A percentile compares a stretch with the other conserved stretches of the same genome.
phyloP scores from a whole-genome alignment of 2,329 filamentous ascomycete species.

The Phyllosticta citribraziliensis region DNA sequence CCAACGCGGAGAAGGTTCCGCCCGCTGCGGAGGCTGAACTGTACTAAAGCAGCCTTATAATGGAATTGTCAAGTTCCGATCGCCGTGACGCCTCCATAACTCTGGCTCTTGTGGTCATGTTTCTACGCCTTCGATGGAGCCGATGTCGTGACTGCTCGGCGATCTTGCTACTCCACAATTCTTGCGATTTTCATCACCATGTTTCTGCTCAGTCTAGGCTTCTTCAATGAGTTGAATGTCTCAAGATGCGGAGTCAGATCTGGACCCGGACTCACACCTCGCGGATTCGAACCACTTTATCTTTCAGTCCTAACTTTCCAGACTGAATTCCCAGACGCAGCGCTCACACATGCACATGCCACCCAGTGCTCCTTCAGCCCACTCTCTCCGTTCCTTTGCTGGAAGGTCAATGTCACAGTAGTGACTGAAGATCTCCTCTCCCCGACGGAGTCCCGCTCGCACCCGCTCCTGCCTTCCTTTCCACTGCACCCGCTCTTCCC shows the following conservation, averaged over 20 bases:
- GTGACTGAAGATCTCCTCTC: conserved; percentile 83
- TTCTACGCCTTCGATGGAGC: too few relatives aligned
- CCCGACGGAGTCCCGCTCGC: conserved; percentile 57
- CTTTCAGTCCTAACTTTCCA: background rate
- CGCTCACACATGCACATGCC: conserved; percentile 80
- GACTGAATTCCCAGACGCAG: conserved; percentile 56
- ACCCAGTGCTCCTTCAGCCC: conserved; percentile 78
- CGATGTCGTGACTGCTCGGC: background rate
- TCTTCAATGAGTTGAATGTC: background rate
- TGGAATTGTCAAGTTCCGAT: background rate
- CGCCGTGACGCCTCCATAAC: background rate
- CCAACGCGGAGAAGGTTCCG: background rate
- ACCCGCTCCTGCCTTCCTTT: conserved; percentile 12
- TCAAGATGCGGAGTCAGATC: background rate
- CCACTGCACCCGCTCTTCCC: conserved; percentile 48
- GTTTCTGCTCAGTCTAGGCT: background rate
- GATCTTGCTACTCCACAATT: background rate
- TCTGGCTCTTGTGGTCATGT: background rate
- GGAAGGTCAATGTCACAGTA: conserved; percentile 80
- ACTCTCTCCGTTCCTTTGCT: conserved; percentile 75
- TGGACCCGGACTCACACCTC: background rate
- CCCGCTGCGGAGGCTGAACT: background rate
- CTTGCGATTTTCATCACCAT: background rate
- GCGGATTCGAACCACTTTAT: background rate
- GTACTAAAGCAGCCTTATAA: background rate